Percentiles rank a stretch among this genome's conserved stretches.
Conservation (phyloP, 768 basidiomycete genomes). For the Psilocybe sp. region DNA sequence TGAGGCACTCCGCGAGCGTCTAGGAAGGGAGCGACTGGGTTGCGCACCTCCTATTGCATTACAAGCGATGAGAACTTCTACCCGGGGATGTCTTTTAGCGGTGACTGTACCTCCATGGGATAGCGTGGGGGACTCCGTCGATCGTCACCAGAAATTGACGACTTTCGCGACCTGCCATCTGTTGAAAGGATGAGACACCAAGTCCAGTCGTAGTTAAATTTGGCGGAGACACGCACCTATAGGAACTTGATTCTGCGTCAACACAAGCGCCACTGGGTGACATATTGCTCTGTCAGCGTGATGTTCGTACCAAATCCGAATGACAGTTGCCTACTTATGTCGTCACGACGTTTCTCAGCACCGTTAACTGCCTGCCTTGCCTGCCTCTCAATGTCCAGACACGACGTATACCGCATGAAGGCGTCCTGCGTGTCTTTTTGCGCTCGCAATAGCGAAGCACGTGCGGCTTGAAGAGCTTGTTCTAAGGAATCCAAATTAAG, state of each 20-base stretch:
- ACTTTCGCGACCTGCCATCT: slow-evolving; percentile 49
- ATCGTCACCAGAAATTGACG: slow-evolving; percentile 50
- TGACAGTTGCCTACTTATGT: slow-evolving; percentile 41
- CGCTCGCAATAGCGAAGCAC: slow-evolving; percentile 56
- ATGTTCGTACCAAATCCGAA: slow-evolving; percentile 7
- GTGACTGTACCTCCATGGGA: slow-evolving; percentile 36
- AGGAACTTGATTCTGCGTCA: slow-evolving; percentile 43
- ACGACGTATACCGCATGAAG: slow-evolving; percentile 65
- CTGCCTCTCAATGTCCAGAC: slow-evolving; percentile 64
- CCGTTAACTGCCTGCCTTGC: slow-evolving; percentile 60
- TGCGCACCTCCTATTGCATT: slow-evolving; percentile 32
- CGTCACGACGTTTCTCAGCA: slow-evolving; percentile 71
- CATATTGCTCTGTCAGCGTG: slow-evolving; percentile 10
- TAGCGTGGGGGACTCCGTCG: slow-evolving; percentile 43
- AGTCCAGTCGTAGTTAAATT: slow-evolving; percentile 11
- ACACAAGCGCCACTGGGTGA: slow-evolving; percentile 40
- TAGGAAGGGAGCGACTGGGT: slow-evolving; percentile 37
- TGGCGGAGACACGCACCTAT: slow-evolving; percentile 20
- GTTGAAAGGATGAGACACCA: slow-evolving; percentile 16
- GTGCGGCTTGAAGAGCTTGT: slow-evolving; percentile 61
- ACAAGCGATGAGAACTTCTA: slow-evolving; percentile 4
- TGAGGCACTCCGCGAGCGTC: slow-evolving; percentile 33
- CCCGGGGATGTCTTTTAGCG: not conserved
- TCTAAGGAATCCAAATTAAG: slow-evolving; percentile 32
- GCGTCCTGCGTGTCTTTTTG: slow-evolving; percentile 74